Evolutionary conservation across 2,329 filamentous ascomycete species (phyloP).

Genomic region (Neonectria coccinea): DNA sequence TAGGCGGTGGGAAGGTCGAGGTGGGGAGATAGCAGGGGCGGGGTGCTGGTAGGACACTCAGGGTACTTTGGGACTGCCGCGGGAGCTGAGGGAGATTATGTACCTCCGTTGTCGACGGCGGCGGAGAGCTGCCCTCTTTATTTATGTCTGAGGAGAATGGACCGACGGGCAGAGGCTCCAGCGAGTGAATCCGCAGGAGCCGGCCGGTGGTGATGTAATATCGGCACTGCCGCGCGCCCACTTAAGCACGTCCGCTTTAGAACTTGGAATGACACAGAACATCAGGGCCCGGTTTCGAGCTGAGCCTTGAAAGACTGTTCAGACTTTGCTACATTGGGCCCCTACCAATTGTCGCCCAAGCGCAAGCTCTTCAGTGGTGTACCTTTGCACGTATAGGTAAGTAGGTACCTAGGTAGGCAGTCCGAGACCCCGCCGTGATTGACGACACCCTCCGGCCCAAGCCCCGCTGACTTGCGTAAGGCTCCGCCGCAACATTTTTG

Average conservation of each 20-base stretch:
- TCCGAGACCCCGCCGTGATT: neutral
- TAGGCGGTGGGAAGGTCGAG: conserved; percentile 27
- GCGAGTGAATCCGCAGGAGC: conserved; percentile 1
- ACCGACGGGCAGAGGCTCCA: neutral
- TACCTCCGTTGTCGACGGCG: conserved; percentile 1
- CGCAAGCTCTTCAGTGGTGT: neutral
- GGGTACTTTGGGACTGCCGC: neutral
- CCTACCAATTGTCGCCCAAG: neutral
- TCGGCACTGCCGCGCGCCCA: conserved; percentile 14
- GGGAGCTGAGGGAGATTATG: neutral
- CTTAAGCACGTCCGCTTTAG: neutral
- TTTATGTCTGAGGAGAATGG: neutral
- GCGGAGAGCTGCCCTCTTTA: conserved; percentile 8
- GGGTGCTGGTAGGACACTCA: conserved; percentile 12
- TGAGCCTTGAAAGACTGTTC: neutral
- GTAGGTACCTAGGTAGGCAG: neutral
- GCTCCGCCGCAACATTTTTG: conserved; percentile 18
- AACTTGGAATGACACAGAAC: conserved; percentile 1
- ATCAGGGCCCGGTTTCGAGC: neutral
- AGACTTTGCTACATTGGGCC: neutral
- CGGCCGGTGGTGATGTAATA: conserved; percentile 25
- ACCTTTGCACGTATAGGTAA: neutral
- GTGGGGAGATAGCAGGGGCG: conserved; percentile 33
- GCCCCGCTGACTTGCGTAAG: conserved; percentile 42
- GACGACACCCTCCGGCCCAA: conserved; percentile 21